Evolutionary conservation across 2,329 filamentous ascomycete genomes (phyloP), one percentile per base, ranked within the genome.

Genomic region (Botrytis galanthina): DNA sequence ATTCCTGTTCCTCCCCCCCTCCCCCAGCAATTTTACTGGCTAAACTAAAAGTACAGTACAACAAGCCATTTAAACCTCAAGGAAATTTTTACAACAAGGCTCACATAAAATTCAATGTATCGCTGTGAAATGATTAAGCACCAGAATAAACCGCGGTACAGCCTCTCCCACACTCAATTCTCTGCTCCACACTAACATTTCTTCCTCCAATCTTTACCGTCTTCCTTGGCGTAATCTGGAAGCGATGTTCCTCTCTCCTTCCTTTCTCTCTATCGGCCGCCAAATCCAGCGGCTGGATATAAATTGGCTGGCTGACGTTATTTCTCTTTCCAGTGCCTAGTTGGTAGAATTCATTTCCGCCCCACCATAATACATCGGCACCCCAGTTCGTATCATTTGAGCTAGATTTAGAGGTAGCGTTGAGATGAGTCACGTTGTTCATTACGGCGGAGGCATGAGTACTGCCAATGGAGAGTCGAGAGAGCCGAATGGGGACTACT

Each of bases 281-380:
- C 20, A 85, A 83, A 75, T 97, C 94, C 60, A 95, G 82, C 22
- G 93, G 92, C 46, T 90, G 89, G 71, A 98, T 94, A 80, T 97
- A 95, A 2, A 87, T 86, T 1, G 96, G 96, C 20, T 87, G 86
- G 70, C 89, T 88, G 16, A 92, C 80, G 80, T 98, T 98, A 79
- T 89, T 96, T 75, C 95, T 86, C 85, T 92, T 97, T 42, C 96
- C 95, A 0, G 92, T 98, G 20, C 96, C 96, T 39, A 99, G 88
- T 83, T 99, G 96, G 82, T 92, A 98, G 81, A 91, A 89, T 84
- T 98, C 95, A 79, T 98, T 99, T 71, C 94, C 94, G 75, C 96
- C 96, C 93, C 95, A 99, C 86, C 93, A 97, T 1, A 98, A 82
- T 44, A 95, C 91, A 81, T 98, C 96, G 7, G 92, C 90, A 67